Evolutionary conservation across 352 stramenopile species (phyloP).

Genomic region (Globisporangium okanoganense): DNA sequence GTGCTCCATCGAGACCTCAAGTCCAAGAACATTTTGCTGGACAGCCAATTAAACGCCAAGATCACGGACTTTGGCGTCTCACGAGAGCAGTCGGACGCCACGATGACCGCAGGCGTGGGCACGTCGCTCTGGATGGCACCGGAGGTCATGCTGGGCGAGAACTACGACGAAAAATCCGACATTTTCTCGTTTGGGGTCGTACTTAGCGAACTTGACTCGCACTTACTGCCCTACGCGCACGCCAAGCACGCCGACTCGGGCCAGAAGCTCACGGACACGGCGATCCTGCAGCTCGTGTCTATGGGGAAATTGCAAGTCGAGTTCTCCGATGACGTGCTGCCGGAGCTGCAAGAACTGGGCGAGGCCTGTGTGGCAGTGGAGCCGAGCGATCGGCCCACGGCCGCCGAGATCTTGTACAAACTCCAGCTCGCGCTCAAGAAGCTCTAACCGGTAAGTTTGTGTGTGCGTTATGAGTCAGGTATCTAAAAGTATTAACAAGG

Average conservation of each 20-base stretch:
- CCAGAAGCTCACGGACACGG: slow-evolving; percentile 12
- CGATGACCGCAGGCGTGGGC: slow-evolving; percentile 32
- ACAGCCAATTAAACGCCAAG: slow-evolving; percentile 24
- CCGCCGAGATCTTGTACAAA: slow-evolving; percentile 32
- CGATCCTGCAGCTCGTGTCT: slow-evolving; percentile 40
- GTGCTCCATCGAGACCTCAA: slow-evolving; percentile 13
- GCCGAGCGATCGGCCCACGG: slow-evolving; percentile 26
- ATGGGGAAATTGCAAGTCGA: slow-evolving; percentile 23
- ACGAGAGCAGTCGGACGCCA: slow-evolving; percentile 24
- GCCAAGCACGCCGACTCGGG: slow-evolving; percentile 19
- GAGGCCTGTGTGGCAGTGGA: slow-evolving; percentile 31
- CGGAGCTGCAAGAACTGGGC: too few species aligned
- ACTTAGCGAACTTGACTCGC: slow-evolving; percentile 38
- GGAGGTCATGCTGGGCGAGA: slow-evolving; percentile 42
- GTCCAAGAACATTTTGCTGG: slow-evolving; percentile 52
- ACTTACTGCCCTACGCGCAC: slow-evolving; percentile 24
- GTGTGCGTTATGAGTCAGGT: neutral
- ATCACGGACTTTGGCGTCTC: slow-evolving; percentile 49
- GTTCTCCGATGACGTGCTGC: too few species aligned
- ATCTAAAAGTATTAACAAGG: neutral
- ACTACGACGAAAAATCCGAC: slow-evolving; percentile 35
- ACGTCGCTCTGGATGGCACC: slow-evolving; percentile 43
- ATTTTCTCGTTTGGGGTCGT: slow-evolving; percentile 53
- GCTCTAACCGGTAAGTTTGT: too few species aligned
- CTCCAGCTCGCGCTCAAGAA: slow-evolving; percentile 37